Conservation (phyloP, 2,329 filamentous ascomycete genomes). For the Zalaria sp. region DNA sequence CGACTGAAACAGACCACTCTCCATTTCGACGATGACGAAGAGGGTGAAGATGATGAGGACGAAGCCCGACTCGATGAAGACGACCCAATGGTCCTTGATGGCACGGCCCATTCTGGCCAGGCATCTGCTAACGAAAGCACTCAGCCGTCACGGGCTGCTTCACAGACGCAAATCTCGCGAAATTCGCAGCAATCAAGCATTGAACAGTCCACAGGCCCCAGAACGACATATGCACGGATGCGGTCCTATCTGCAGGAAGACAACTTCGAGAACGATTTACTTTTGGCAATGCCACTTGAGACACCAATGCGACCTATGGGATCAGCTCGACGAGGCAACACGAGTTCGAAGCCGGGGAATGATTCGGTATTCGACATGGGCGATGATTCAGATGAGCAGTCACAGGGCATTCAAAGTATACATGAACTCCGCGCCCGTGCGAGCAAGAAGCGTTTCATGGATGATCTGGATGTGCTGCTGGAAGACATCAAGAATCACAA, state of each 20-base stretch:
- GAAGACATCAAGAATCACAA: constrained; percentile 41
- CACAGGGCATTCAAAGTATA: constrained; percentile 38
- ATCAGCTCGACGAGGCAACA: too few relatives aligned
- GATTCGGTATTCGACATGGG: constrained; percentile 18
- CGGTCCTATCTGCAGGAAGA: constrained; percentile 45
- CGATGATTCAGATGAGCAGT: constrained; percentile 31
- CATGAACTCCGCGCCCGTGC: constrained; percentile 48
- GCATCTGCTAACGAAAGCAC: background rate
- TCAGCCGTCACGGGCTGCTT: constrained; percentile 1
- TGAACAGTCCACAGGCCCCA: constrained; percentile 20
- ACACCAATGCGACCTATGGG: constrained; percentile 8
- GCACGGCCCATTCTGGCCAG: background rate
- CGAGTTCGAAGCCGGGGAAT: too few relatives aligned
- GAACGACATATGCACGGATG: constrained; percentile 44
- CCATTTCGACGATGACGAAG: constrained; percentile 6
- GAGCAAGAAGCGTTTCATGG: constrained; percentile 40
- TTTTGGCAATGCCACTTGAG: constrained; percentile 16
- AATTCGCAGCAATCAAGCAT: too few relatives aligned
- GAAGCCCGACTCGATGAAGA: constrained; percentile 1
- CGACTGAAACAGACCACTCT: constrained; percentile 16
- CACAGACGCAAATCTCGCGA: constrained; percentile 3
- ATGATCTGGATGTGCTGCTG: constrained; percentile 40
- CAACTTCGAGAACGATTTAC: constrained; percentile 23
- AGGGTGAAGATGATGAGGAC: constrained; percentile 6
- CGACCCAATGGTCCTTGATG: background rate